phyloP scores from a whole-genome alignment of 2,329 filamentous ascomycete species.

The Stromatinia cepivora region DNA sequence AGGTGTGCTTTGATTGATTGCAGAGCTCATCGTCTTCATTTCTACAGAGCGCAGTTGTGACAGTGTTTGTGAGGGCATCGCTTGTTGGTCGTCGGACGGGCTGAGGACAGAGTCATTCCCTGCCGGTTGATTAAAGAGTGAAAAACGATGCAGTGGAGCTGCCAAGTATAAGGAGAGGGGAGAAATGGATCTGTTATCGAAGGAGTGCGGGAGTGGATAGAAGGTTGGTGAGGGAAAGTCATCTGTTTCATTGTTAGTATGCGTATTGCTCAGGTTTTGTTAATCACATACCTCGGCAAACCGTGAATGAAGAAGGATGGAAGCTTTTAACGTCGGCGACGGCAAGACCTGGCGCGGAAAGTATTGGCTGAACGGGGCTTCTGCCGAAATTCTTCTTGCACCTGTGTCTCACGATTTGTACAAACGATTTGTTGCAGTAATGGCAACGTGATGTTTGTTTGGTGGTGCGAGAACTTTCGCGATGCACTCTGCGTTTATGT shows the following conservation, averaged over 20 bases:
- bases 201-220: neutral
- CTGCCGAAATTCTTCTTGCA: neutral
- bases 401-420: neutral
- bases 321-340: neutral
- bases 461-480: too few relatives aligned
- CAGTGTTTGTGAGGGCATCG: neutral
- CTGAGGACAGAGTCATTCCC: too few relatives aligned
- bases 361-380: neutral
- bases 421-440: neutral
- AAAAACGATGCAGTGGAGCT: neutral
- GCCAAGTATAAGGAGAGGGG: neutral
- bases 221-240: neutral
- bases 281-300: neutral
- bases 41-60: too few relatives aligned
- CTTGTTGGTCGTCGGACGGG: neutral
- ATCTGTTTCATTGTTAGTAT: neutral
- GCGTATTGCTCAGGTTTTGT: neutral
- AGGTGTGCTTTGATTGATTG: neutral
- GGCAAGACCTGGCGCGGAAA: neutral
- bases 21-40: too few relatives aligned
- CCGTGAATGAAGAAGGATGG: neutral
- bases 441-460: neutral
- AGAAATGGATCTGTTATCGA: neutral
- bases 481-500: neutral
- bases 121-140: too few relatives aligned